A percentile compares a stretch with the other conserved stretches of the same genome.
Evolutionary conservation across 2,329 filamentous ascomycete species (phyloP).

Genomic region (Cladorrhinum sp.): DNA sequence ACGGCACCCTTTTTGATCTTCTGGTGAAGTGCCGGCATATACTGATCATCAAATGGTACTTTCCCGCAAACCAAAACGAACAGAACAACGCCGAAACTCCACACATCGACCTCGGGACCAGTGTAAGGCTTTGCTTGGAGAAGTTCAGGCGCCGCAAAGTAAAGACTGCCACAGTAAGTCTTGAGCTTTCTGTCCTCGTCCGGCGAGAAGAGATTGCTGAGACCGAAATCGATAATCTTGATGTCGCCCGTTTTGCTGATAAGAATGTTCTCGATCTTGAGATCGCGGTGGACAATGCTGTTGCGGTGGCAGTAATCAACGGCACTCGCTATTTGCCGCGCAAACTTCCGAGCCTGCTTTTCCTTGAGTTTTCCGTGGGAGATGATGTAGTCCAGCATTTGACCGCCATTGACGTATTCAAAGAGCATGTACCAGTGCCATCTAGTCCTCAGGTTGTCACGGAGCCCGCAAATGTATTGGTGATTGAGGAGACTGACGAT

Average conservation of each 20-base stretch:
- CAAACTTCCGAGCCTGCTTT: conserved; percentile 97
- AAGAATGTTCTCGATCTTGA: conserved; percentile 99
- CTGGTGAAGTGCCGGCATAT: conserved; percentile 95
- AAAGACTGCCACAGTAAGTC: conserved; percentile 95
- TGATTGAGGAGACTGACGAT: conserved; percentile 94
- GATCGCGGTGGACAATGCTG: conserved; percentile 93
- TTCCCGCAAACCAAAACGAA: conserved; percentile 97
- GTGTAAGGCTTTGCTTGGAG: conserved; percentile 92
- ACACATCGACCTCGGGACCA: conserved; percentile 93
- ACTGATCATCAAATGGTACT: conserved; percentile 97
- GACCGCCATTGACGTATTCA: conserved; percentile 96
- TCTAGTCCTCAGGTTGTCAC: conserved; percentile 91
- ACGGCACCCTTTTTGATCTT: conserved; percentile 98
- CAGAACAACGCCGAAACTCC: conserved; percentile 97
- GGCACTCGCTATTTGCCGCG: conserved; percentile 92
- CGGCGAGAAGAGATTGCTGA: conserved; percentile 94
- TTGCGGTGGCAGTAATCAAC: conserved; percentile 97
- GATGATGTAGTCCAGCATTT: conserved; percentile 99
- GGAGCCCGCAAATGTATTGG: conserved; percentile 92
- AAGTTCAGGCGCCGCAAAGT: conserved; percentile 94
- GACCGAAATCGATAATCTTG: conserved; percentile 97
- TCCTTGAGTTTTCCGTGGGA: conserved; percentile 96
- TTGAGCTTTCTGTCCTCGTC: conserved; percentile 71
- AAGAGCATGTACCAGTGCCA: conserved; percentile 99
- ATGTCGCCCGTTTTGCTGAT: conserved; percentile 99